Evolutionary conservation across 805 yeast species (phyloP), one percentile per base, ranked within the genome.

Genomic region (Saccharomycopsis malanga): DNA sequence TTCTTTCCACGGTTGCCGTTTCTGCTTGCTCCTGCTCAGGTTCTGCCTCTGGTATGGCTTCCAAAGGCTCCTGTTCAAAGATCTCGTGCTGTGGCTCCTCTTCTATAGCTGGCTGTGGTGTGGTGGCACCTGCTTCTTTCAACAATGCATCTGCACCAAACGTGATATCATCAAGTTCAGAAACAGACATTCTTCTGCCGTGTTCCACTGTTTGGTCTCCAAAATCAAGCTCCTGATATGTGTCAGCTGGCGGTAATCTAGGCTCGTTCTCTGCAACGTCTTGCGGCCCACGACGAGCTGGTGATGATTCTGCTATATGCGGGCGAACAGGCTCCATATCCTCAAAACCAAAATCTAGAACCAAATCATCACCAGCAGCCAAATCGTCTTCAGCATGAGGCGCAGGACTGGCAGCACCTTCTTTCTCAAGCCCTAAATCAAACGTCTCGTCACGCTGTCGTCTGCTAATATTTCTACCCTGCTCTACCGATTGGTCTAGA

Each of bases 161-260:
- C 34, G 50, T 46, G n/a, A 46, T 5, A 17, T 46, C 50, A 12
- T 21, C 18, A n/a, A n/a, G n/a, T 15, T 23, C 45, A 32, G 18
- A 5, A 29, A 17, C 34, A 15, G 18, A 20, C 15, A 18, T 12
- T 9, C 32, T 7, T 62, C 83, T 70, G 2, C 81, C 82, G 12
- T 71, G 59, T 61, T 79, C 85, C 34, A 77, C 67, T 4, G 81
- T 75, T 42, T 56, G 48, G 7, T 40, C 45, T 7, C 17, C 23
- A 17, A 30, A 15, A 17, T 40, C 44, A 4, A 17, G n/a, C 15
- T 27, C 12, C 12, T n/a, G n/a, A n/a, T n/a, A n/a, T n/a, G n/a
- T n/a, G n/a, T n/a, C n/a, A n/a, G n/a, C n/a, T n/a, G n/a, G n/a
- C n/a, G n/a, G n/a, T n/a, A n/a, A n/a, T n/a, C n/a, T n/a, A n/a